These are phyloP conservation scores for Hansenula lynferdii DNA, from an alignment of 1,139 yeast species.

Conservation along the genomic window DNA sequence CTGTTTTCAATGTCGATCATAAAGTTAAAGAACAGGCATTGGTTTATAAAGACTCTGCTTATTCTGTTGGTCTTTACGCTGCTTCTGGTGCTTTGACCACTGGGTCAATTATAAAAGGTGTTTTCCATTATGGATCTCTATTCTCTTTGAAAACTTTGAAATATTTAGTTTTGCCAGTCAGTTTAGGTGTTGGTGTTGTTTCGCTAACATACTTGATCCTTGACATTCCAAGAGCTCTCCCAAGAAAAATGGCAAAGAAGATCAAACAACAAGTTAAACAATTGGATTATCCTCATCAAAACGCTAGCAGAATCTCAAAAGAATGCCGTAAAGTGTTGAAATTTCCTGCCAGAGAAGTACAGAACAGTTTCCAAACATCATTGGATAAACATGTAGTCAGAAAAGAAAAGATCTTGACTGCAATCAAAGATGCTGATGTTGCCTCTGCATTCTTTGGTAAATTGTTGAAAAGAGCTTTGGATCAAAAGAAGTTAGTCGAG, in stretches of 20 bases:
- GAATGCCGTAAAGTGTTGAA: slow-evolving; percentile 81
- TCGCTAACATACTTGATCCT: slow-evolving; percentile 62
- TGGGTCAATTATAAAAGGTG: slow-evolving; percentile 25
- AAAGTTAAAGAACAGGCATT: slow-evolving; percentile 20
- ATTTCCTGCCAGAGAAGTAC: slow-evolving; percentile 80
- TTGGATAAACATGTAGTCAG: slow-evolving; percentile 61
- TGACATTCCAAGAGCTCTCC: slow-evolving; percentile 88
- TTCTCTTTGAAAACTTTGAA: slow-evolving; percentile 28
- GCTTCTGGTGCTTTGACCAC: slow-evolving; percentile 28
- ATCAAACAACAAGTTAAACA: slow-evolving; percentile 56
- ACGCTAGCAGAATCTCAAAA: slow-evolving; percentile 72
- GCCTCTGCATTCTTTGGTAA: slow-evolving; percentile 58
- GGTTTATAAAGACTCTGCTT: slow-evolving; percentile 26
- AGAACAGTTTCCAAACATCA: slow-evolving; percentile 66
- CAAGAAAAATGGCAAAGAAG: slow-evolving; percentile 75
- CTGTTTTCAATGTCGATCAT: slow-evolving; percentile 18
- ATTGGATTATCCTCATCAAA: slow-evolving; percentile 72
- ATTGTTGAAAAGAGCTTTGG: slow-evolving; percentile 41
- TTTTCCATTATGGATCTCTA: slow-evolving; percentile 28
- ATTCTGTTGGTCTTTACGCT: slow-evolving; percentile 28
- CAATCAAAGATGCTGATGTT: slow-evolving; percentile 51
- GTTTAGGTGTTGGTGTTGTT: slow-evolving; percentile 49
- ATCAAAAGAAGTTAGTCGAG: slow-evolving; percentile 42
- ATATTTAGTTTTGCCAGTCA: slow-evolving; percentile 30
- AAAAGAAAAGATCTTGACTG: slow-evolving; percentile 50